Conservation (phyloP, 2,329 filamentous ascomycete genomes). For the Triangularia verruculosa region DNA sequence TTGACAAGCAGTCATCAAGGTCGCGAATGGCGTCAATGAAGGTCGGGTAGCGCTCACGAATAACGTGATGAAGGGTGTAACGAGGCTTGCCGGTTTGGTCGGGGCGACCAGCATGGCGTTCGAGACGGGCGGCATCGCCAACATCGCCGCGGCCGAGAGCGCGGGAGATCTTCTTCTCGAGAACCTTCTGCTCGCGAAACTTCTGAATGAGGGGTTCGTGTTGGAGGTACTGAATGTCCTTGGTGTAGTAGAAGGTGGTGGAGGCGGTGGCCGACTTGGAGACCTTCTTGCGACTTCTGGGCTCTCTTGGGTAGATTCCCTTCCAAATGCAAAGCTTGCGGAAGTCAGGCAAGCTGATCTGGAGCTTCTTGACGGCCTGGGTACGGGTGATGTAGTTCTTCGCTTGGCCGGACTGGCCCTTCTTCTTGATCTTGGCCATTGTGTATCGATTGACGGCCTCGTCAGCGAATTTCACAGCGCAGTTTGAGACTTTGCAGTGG, state of each 20-base stretch:
- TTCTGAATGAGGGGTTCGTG: constrained; percentile 92
- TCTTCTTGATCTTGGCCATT: constrained; percentile 85
- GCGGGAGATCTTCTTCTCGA: constrained; percentile 95
- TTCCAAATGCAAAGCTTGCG: constrained; percentile 99
- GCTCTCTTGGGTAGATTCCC: constrained; percentile 97
- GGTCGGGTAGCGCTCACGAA: constrained; percentile 96
- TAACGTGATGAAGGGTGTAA: constrained; percentile 92
- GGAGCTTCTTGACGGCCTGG: constrained; percentile 94
- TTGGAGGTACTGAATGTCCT: constrained; percentile 97
- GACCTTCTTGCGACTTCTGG: constrained; percentile 94
- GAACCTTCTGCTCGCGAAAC: constrained; percentile 93
- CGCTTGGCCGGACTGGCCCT: constrained; percentile 85
- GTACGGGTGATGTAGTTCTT: constrained; percentile 99
- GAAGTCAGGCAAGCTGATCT: constrained; percentile 96
- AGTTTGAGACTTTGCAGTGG: neutral
- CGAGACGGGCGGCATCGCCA: constrained; percentile 79
- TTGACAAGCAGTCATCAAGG: constrained; percentile 92
- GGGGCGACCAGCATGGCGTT: constrained; percentile 79
- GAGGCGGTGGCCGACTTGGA: constrained; percentile 85
- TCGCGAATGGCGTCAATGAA: constrained; percentile 93
- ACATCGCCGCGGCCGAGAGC: constrained; percentile 91
- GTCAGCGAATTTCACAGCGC: neutral
- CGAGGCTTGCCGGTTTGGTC: constrained; percentile 88
- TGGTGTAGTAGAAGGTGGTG: constrained; percentile 88
- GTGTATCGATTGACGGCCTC: constrained; percentile 24